Conservation (phyloP, 2,329 filamentous ascomycete genomes). For the Fusarium verrucosum region DNA sequence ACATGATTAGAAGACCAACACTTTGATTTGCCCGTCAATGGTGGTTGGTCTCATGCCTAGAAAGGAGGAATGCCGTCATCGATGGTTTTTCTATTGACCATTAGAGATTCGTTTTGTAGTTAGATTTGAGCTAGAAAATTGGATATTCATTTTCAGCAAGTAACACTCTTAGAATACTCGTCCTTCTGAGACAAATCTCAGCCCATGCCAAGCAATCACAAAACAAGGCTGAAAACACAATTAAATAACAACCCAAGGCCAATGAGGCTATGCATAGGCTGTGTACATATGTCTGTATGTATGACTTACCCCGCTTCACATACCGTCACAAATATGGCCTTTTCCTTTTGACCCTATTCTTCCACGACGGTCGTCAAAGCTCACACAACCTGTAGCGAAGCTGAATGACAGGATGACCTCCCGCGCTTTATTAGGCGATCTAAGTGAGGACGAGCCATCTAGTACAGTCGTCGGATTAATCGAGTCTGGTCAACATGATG, state of each 20-base stretch:
- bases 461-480: too few relatives aligned
- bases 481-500: too few relatives aligned
- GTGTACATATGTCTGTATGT: too few relatives aligned
- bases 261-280: neutral
- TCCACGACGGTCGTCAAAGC: neutral
- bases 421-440: too few relatives aligned
- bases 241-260: neutral
- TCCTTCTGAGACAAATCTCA: neutral
- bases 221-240: neutral
- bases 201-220: neutral
- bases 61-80: neutral
- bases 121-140: too few relatives aligned
- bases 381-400: too few relatives aligned
- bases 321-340: neutral
- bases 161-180: too few relatives aligned
- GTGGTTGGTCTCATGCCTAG: neutral
- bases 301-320: neutral
- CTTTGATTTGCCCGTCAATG: neutral
- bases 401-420: too few relatives aligned
- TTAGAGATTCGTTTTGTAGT: too few relatives aligned
- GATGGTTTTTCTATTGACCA: neutral
- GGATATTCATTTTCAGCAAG: fast-evolving
- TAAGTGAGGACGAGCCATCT: too few relatives aligned
- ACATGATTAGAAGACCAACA: neutral
- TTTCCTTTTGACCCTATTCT: fast-evolving